phyloP scores from a whole-genome alignment of 768 basidiomycete genomes.

The Pisolithus orientalis region DNA sequence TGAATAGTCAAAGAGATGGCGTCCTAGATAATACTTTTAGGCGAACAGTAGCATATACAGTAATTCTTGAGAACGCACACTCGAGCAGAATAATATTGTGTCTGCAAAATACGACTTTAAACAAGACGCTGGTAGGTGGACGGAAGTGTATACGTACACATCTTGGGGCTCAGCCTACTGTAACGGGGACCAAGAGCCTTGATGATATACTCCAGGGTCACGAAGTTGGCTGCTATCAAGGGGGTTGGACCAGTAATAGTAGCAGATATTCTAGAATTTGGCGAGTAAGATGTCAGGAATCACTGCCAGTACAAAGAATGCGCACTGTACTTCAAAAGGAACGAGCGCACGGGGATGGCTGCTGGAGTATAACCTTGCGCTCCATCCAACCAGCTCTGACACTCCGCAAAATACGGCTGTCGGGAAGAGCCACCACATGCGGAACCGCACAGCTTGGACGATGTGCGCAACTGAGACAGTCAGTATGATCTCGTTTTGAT shows the following conservation, averaged over 20 bases:
- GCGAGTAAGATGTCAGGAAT: background rate
- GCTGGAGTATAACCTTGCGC: conserved; percentile 46
- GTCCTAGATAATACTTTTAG: conserved; percentile 30
- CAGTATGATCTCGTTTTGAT: background rate
- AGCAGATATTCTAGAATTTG: conserved; percentile 34
- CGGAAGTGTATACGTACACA: conserved; percentile 26
- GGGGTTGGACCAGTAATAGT: conserved; percentile 56
- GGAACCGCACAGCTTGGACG: conserved; percentile 36
- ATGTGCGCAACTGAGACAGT: conserved; percentile 36
- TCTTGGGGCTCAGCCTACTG: conserved; percentile 37
- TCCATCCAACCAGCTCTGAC: conserved; percentile 50
- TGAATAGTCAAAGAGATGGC: conserved; percentile 57
- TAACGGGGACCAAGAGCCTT: conserved; percentile 37
- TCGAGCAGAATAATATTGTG: conserved; percentile 36
- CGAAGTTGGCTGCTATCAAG: conserved; percentile 53
- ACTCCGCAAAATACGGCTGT: conserved; percentile 43
- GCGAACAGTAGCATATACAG: background rate
- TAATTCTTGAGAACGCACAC: conserved; percentile 14
- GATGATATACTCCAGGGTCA: conserved; percentile 47
- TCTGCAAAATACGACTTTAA: conserved; percentile 22
- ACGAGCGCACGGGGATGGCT: conserved; percentile 7
- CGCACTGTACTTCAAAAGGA: conserved; percentile 40
- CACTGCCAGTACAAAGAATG: background rate
- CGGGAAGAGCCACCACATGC: conserved; percentile 46
- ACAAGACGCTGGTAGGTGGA: conserved; percentile 11